Percentiles rank a stretch among this genome's conserved stretches.
Conservation (phyloP, 176 grass and related monocot species). For the Phragmites australis region DNA sequence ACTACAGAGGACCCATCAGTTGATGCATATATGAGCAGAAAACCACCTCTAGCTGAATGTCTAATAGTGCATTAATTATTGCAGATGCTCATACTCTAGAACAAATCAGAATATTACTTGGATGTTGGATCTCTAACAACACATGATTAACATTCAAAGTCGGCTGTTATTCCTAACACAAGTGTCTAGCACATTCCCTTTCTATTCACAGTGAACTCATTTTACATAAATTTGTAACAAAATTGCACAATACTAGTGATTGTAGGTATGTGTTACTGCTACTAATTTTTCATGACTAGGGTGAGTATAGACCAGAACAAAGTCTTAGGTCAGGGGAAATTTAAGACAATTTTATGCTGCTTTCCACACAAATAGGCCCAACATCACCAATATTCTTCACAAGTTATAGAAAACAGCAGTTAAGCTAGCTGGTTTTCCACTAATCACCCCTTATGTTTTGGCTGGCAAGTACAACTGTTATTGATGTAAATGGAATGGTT, state of each 20-base stretch:
- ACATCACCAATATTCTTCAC: not conserved
- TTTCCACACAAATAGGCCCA: not conserved
- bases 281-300: not conserved
- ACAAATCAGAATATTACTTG: not conserved
- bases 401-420: not conserved
- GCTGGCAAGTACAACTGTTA: not conserved
- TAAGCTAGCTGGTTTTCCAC: not conserved
- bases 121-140: not conserved
- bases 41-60: not conserved
- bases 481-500: conserved; percentile 19
- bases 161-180: not conserved
- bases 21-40: not conserved
- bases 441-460: not conserved
- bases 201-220: not conserved
- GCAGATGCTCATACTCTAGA: not conserved
- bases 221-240: not conserved
- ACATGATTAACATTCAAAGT: not conserved
- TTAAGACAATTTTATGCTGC: not conserved
- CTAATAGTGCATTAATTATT: not conserved
- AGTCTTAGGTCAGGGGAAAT: not conserved
- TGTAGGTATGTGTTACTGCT: not conserved
- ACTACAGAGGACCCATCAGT: not conserved
- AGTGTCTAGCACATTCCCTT: not conserved
- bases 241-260: not conserved
- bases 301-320: not conserved